These are phyloP conservation scores for Penicillium angulare DNA, from an alignment of 495 filamentous ascomycete genomes.

Conservation along the genomic window DNA sequence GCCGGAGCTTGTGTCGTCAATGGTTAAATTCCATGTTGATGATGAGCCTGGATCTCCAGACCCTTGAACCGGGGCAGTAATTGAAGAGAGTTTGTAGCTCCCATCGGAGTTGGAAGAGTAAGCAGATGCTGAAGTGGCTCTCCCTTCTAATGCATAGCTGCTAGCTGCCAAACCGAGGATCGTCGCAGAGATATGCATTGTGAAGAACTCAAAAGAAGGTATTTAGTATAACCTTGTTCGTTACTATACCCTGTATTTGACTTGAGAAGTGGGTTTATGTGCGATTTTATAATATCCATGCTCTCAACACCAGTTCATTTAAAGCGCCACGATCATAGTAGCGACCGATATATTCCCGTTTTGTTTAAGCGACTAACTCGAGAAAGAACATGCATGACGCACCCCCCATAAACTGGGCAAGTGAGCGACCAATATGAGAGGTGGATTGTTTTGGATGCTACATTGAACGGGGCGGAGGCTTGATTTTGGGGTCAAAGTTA, in stretches of 20 bases:
- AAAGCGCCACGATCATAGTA: neutral
- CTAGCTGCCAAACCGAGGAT: conserved; percentile 13
- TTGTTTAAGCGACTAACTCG: neutral
- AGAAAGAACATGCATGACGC: neutral
- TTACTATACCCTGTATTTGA: too few relatives aligned
- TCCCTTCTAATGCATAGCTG: conserved; percentile 17
- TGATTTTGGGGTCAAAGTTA: too few relatives aligned
- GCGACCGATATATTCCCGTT: neutral
- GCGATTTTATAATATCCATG: neutral
- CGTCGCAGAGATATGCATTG: neutral
- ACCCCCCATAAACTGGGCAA: neutral
- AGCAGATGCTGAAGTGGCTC: conserved; percentile 31
- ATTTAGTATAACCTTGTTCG: neutral
- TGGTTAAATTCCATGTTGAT: conserved; percentile 47
- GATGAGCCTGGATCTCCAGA: conserved; percentile 35
- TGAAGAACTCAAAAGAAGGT: neutral
- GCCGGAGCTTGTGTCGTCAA: conserved; percentile 48
- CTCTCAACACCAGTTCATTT: neutral
- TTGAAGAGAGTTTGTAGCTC: conserved; percentile 40
- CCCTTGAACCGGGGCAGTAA: conserved; percentile 43
- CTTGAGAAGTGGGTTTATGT: neutral
- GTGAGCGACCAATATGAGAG: neutral
- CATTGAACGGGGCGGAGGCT: neutral
- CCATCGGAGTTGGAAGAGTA: conserved; percentile 47
- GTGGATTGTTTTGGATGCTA: neutral